Evolutionary conservation across 2,329 filamentous ascomycete species (phyloP), one percentile per base, ranked within the genome.

Genomic region (Cercospora nicotianae): DNA sequence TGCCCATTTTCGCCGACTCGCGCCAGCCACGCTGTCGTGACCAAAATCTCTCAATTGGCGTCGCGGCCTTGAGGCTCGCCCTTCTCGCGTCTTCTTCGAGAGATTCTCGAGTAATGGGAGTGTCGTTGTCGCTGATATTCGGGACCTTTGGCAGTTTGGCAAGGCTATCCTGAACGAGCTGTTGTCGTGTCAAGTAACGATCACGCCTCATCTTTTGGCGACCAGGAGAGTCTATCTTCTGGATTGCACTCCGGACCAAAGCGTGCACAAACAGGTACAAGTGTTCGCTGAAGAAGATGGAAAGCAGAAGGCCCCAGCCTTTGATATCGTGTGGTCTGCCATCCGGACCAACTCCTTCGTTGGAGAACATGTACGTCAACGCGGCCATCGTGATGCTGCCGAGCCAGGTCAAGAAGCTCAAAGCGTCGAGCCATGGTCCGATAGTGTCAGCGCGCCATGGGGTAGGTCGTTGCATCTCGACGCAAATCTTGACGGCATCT

Each of bases 391-490:
- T 96, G 67, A 98, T 83, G 72, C 91, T 95, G 48, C 95, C 95
- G 26, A 97, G 83, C 95, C 95, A 98, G 3, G 93, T 91, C n/a
- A 98, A 83, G 78, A 98, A 96, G 16, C 90, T 90, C 2, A 99
- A 84, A 1, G 91, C 90, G 72, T 93, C 87, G 12, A 98, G 83
- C 91, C 93, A 98, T 0, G 95, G 94, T 0, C 95, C 95, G 73
- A 99, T 98, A 1, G 92, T 95, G 80, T 98, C 95, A 1, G 93
- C 89, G 63, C 95, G 89, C 87, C 91, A 93, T 0, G 95, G 95
- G 42, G 92, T 92, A 0, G 95, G 95, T 3, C 95, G 89, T 75
- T 94, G 91, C 84, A 92, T 94, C 79, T 94, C 91, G 59, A 93
- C 85, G 65, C 93, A 93, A 74, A 98, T 96, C 80, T 99, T 99